Conservation (phyloP, 306 rosid genomes). For the Pyrus bretschneideri region DNA sequence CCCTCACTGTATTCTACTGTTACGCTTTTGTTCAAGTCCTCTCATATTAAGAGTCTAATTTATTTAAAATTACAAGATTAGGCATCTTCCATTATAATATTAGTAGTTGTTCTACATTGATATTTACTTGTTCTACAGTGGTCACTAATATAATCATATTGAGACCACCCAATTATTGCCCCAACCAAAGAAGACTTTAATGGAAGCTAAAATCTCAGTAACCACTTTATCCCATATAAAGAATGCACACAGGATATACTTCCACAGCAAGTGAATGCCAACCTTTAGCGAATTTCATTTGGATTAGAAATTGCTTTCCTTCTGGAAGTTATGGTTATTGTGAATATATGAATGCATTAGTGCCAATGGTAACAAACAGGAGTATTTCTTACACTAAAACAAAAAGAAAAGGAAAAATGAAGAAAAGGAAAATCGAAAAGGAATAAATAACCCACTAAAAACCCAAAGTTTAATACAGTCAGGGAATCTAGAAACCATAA, state of each 20-base stretch:
- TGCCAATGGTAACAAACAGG: not conserved
- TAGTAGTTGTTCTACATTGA: no score
- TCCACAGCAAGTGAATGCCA: not conserved
- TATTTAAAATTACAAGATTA: no score
- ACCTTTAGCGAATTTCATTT: not conserved
- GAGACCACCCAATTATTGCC: not conserved
- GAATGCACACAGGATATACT: not conserved
- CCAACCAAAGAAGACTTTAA: not conserved
- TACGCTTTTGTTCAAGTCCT: no score
- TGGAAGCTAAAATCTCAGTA: not conserved
- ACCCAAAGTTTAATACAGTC: not conserved
- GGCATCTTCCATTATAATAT: no score
- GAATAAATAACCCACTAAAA: not conserved
- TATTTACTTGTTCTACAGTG: no score
- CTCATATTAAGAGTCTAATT: no score
- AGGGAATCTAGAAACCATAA: not conserved
- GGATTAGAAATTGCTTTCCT: not conserved
- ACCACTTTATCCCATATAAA: not conserved
- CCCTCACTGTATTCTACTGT: no score
- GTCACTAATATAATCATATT: not conserved
- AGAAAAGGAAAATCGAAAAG: not conserved
- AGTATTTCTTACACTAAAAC: no score
- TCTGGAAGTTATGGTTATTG: not conserved
- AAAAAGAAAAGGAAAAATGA: no score
- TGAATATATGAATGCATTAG: not conserved